These are phyloP conservation scores for Thielaviopsis euricoi DNA, from an alignment of 2,329 filamentous ascomycete genomes.

Conservation along the genomic window DNA sequence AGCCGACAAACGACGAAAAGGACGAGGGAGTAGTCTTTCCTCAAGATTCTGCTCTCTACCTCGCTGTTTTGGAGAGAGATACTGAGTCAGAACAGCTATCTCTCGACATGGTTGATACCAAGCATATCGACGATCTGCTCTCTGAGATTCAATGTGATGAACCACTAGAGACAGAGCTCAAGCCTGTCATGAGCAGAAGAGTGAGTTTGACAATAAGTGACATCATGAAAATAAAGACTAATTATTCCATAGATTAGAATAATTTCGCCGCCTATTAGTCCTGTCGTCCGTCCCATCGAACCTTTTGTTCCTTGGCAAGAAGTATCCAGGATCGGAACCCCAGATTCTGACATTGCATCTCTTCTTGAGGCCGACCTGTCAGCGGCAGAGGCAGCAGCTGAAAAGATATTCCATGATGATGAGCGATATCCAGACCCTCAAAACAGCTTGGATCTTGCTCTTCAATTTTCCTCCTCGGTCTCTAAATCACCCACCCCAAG, in stretches of 20 bases:
- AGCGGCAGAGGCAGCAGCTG: not conserved
- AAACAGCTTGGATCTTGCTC: not conserved
- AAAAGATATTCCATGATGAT: not conserved
- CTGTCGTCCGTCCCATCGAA: not conserved
- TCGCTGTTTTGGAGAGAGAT: slow-evolving; percentile 4
- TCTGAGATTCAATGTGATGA: not conserved
- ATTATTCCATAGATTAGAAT: not conserved
- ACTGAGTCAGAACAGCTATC: not conserved
- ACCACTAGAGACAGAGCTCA: not conserved
- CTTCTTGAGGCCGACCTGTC: slow-evolving; percentile 5
- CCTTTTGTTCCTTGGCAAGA: slow-evolving; percentile 5
- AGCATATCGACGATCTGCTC: not conserved
- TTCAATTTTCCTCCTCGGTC: not conserved
- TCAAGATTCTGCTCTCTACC: not conserved
- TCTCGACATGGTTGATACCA: not conserved
- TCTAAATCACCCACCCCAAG: not conserved
- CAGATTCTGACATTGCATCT: slow-evolving; percentile 6
- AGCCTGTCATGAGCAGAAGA: not conserved
- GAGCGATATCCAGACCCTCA: not conserved
- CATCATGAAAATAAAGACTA: not conserved
- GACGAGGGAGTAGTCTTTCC: slow-evolving; percentile 11
- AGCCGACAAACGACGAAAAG: slow-evolving; percentile 4
- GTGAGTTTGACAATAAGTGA: not conserved
- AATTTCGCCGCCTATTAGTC: slow-evolving; percentile 8
- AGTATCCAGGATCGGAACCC: slow-evolving; percentile 3